A percentile compares a stretch with the other conserved stretches of the same genome.
Evolutionary conservation across 208 protist genomes (phyloP).

Genomic region (Acanthamoeba quina): DNA sequence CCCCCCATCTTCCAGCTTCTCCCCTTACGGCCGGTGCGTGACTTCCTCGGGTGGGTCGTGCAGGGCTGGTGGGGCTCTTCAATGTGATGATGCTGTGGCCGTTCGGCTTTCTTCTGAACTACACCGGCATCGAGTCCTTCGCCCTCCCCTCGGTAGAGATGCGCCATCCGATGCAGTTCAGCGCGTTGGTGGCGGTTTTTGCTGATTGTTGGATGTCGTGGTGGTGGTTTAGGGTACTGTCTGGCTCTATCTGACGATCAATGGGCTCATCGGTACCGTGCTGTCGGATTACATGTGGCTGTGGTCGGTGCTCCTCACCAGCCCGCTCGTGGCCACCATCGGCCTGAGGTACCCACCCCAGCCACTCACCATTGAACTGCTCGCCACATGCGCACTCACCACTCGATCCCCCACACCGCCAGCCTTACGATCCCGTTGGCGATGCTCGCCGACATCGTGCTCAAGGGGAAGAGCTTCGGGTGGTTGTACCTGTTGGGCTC

Average conservation of each 20-base stretch:
- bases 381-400: neutral
- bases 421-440: conserved; percentile 77
- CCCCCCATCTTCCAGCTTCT: neutral
- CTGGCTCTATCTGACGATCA: conserved; percentile 67
- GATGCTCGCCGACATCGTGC: conserved; percentile 70
- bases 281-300: conserved; percentile 78
- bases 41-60: neutral
- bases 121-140: conserved; percentile 65
- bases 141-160: conserved; percentile 3
- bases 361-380: neutral
- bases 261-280: conserved; percentile 77
- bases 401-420: neutral
- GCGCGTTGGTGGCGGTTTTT: too few relatives aligned
- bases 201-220: neutral
- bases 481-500: conserved; percentile 70
- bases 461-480: conserved; percentile 65
- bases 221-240: neutral
- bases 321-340: conserved; percentile 76
- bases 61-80: conserved; percentile 70
- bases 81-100: conserved; percentile 75
- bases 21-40: too few relatives aligned
- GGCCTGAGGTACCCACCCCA: conserved; percentile 50
- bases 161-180: too few relatives aligned
- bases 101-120: conserved; percentile 57
- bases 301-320: conserved; percentile 76